Evolutionary conservation across 164 flowering plant species (phyloP), one percentile per base, ranked within the genome.

Genomic region (Warburgia ugandensis): DNA sequence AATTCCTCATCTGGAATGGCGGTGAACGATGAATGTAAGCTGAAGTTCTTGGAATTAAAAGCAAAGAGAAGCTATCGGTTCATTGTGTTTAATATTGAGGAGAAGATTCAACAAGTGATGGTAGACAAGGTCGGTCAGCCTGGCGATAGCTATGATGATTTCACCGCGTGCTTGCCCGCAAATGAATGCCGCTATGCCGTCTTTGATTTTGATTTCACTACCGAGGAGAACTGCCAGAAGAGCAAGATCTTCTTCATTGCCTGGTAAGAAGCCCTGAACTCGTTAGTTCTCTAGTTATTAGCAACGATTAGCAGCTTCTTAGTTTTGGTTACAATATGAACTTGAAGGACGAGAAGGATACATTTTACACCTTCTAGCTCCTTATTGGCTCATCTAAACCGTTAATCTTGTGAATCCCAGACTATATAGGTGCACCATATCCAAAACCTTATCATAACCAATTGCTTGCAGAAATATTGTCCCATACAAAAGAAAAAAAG

Each of bases 171-270:
- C 48, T 64, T 85, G 20, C 94, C 94, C 3, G 57, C 75, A 1
- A 61, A 80, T 49, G 94, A 85, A 48, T 85, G 89, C 35, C 94
- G 94, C 50, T 85, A 82, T 52, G 82, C 84, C 4, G 94, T 80
- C 64, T 85, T 29, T 20, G 94, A 85, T 57, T 77, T 79, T 20
- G 88, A 81, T 61, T 84, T 81, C 78, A 73, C 45, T n/a, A 84
- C 88, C 10, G 63, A 64, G 11, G 94, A 84, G 71, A 78, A 84
- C 31, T 79, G 86, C 75, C 94, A 81, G 73, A 84, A 84, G 63
- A 81, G 89, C 84, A 84, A 84, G 75, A 84, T 84, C 36, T 76
- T 84, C 81, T 84, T 84, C 81, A 67, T 84, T 25, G 82, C 94
- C 3, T 84, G 94, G 94, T 84, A 79, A 25, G 4, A 2, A 43